A percentile compares a stretch with the other conserved stretches of the same genome.
Conservation (phyloP, 805 yeast species). For the Kuraishia ogatae region DNA sequence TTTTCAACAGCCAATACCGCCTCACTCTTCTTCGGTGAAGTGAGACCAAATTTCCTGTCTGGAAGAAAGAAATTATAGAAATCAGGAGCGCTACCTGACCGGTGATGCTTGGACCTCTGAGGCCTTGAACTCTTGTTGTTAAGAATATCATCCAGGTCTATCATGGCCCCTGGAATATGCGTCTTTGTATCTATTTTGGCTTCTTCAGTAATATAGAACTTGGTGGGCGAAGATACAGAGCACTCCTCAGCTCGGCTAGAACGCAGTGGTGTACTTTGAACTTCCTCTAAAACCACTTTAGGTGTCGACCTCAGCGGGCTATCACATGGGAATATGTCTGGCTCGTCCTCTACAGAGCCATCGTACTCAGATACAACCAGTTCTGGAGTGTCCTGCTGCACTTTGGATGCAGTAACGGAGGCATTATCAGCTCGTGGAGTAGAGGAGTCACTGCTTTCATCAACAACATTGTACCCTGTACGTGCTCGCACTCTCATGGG, state of each 20-base stretch:
- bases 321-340: not conserved
- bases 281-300: not conserved
- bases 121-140: not conserved
- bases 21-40: constrained; percentile 1
- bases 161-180: constrained; percentile 22
- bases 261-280: not conserved
- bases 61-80: not conserved
- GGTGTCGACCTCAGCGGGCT: constrained; percentile 1
- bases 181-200: constrained; percentile 17
- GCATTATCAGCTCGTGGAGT: not conserved
- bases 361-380: not conserved
- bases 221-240: constrained; percentile 5
- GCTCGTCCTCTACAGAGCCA: not conserved
- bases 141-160: constrained; percentile 18
- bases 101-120: not conserved
- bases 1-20: not conserved
- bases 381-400: constrained; percentile 1
- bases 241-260: not conserved
- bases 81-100: constrained; percentile 1
- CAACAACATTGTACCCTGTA: not conserved
- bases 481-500: not conserved
- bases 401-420: not conserved
- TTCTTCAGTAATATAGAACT: constrained; percentile 24
- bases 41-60: not conserved
- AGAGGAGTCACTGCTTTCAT: not conserved